Conservation (phyloP, 2,329 filamentous ascomycete genomes). For the Helotiales sp. region DNA sequence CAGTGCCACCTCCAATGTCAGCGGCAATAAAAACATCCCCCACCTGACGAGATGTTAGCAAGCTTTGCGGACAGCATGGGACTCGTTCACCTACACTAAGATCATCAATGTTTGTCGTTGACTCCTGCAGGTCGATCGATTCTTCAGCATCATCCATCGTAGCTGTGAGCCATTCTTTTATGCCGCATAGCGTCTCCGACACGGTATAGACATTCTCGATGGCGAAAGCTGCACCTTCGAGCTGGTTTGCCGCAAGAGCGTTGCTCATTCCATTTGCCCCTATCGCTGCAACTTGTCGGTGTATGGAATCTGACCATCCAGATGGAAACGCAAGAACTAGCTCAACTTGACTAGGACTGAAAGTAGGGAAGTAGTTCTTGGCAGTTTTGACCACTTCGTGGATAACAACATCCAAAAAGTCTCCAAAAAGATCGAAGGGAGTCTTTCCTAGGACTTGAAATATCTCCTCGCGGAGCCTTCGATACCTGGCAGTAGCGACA, state of each 20-base stretch:
- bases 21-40: slow-evolving; percentile 19
- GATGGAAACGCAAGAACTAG: slow-evolving; percentile 28
- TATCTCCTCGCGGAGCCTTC: slow-evolving; percentile 10
- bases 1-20: slow-evolving; percentile 28
- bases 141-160: slow-evolving; percentile 4
- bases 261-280: slow-evolving; percentile 18
- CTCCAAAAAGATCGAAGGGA: slow-evolving; percentile 21
- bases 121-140: background rate
- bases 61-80: too few species aligned
- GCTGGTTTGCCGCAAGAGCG: slow-evolving; percentile 9
- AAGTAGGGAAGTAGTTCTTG: background rate
- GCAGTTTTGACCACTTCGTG: slow-evolving; percentile 1
- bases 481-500: slow-evolving; percentile 9
- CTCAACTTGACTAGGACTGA: slow-evolving; percentile 14
- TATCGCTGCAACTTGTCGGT: slow-evolving; percentile 21
- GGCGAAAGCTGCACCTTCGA: slow-evolving; percentile 19
- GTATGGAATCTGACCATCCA: slow-evolving; percentile 25
- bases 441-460: background rate
- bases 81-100: slow-evolving; percentile 11
- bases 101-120: slow-evolving; percentile 9
- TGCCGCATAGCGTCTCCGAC: slow-evolving; percentile 26
- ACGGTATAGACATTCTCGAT: slow-evolving; percentile 29
- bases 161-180: slow-evolving; percentile 23
- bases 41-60: slow-evolving; percentile 10
- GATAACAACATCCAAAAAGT: slow-evolving; percentile 15